Percentiles rank a stretch among this genome's conserved stretches.
Evolutionary conservation across 768 basidiomycete species (phyloP).

Genomic region (Rubroboletus pulcherrimus): DNA sequence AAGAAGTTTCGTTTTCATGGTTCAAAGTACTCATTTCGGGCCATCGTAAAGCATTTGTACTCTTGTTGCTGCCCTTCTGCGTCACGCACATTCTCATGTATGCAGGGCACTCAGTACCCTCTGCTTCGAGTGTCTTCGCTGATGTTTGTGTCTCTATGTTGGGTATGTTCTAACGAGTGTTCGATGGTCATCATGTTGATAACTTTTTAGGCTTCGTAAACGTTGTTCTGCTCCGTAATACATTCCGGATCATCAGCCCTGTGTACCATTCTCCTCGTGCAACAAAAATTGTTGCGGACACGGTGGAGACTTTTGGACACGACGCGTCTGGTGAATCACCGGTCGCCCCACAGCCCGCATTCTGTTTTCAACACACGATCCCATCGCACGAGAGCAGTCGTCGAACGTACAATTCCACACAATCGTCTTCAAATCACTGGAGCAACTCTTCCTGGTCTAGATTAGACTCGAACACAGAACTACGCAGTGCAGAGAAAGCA

Average conservation of each 20-base stretch:
- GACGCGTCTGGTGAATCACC: constrained; percentile 22
- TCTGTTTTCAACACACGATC: background rate
- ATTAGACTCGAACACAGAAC: constrained; percentile 14
- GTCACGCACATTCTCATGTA: constrained; percentile 46
- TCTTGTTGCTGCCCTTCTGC: constrained; percentile 57
- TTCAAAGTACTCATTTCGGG: constrained; percentile 1
- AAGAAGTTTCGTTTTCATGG: constrained; percentile 17
- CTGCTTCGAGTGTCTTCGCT: constrained; percentile 46
- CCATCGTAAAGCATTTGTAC: constrained; percentile 48
- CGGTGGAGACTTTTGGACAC: constrained; percentile 24
- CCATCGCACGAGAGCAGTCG: background rate
- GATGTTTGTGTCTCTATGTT: constrained; percentile 49
- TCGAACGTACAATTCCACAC: background rate
- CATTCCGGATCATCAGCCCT: constrained; percentile 57
- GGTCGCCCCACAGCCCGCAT: background rate
- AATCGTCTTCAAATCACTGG: constrained; percentile 5
- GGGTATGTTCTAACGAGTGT: constrained; percentile 36
- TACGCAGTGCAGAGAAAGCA: constrained; percentile 11
- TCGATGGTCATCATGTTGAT: background rate
- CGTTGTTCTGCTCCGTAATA: constrained; percentile 64
- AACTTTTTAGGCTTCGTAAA: constrained; percentile 53
- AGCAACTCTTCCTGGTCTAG: constrained; percentile 16
- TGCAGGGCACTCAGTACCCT: constrained; percentile 48
- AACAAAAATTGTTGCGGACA: constrained; percentile 4
- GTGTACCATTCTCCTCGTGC: constrained; percentile 37